Conservation (phyloP, 352 stramenopile genomes). For the Pythium chondricola region DNA sequence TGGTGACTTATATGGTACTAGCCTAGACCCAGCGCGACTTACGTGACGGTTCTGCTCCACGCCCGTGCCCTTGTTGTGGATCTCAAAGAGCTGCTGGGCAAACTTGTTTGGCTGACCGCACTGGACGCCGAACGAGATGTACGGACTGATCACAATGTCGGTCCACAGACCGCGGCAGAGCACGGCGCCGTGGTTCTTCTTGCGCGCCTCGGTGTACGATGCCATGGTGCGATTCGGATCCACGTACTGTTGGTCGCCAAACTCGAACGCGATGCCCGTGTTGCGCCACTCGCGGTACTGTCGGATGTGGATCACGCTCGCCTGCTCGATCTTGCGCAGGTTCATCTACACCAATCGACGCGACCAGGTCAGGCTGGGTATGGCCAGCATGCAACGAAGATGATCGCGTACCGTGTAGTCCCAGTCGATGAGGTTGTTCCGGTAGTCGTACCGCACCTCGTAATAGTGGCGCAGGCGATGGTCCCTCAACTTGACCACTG, state of each 20-base stretch:
- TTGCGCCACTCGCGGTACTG: constrained; percentile 92
- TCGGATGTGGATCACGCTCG: constrained; percentile 90
- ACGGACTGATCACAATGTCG: constrained; percentile 89
- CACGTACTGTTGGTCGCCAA: constrained; percentile 90
- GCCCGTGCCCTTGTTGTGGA: constrained; percentile 90
- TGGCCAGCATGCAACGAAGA: background rate
- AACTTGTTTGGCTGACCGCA: constrained; percentile 65
- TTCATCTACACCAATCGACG: constrained; percentile 43
- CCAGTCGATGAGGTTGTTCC: constrained; percentile 92
- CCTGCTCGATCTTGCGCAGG: constrained; percentile 80
- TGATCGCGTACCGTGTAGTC: constrained; percentile 90
- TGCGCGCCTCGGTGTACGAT: constrained; percentile 78
- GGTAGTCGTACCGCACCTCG: constrained; percentile 90
- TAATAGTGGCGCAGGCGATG: constrained; percentile 88
- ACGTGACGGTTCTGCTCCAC: constrained; percentile 93
- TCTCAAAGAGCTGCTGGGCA: constrained; percentile 87
- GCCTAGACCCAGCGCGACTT: too few species aligned
- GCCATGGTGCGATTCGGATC: constrained; percentile 89
- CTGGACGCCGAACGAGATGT: constrained; percentile 87
- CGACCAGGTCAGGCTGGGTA: background rate
- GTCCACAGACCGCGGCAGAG: constrained; percentile 86
- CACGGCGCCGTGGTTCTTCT: constrained; percentile 71
- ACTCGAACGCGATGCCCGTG: constrained; percentile 92
- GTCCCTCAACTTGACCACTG: constrained; percentile 78
- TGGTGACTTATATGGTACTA: too few species aligned